These are phyloP conservation scores for Lachnellula occidentalis DNA, from an alignment of 2,329 filamentous ascomycete species.

Conservation along the genomic window DNA sequence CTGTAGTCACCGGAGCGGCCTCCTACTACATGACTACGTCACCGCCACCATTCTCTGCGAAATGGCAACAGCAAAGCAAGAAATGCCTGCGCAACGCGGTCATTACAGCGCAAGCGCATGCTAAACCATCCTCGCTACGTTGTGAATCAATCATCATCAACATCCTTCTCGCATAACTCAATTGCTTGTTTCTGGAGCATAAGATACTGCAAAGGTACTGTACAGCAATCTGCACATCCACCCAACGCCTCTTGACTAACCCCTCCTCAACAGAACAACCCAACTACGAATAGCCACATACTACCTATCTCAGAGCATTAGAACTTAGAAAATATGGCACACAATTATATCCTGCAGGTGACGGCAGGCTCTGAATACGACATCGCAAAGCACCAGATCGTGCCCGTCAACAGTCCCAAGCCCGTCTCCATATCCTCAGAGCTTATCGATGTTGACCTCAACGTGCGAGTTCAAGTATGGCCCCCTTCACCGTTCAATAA, in stretches of 20 bases:
- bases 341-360: slow-evolving; percentile 74
- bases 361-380: slow-evolving; percentile 79
- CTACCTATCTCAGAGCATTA: not conserved
- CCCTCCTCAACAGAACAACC: not conserved
- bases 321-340: slow-evolving; percentile 43
- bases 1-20: too few species aligned
- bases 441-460: slow-evolving; percentile 61
- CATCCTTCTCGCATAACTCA: too few species aligned
- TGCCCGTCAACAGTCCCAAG: slow-evolving; percentile 68
- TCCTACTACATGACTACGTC: too few species aligned
- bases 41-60: too few species aligned
- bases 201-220: too few species aligned
- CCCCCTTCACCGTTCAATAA: slow-evolving; percentile 32
- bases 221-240: not conserved
- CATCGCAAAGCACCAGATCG: slow-evolving; percentile 60
- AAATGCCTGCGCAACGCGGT: too few species aligned
- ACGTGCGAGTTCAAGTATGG: slow-evolving; percentile 66
- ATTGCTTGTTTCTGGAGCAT: too few species aligned
- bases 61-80: too few species aligned
- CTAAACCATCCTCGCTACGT: too few species aligned
- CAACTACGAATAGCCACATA: not conserved
- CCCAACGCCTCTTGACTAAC: not conserved
- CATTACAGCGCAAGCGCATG: too few species aligned
- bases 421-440: slow-evolving; percentile 58
- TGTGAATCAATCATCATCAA: too few species aligned